These are phyloP conservation scores for Paraphoma chrysanthemicola DNA, from an alignment of 2,329 filamentous ascomycete species.

Conservation along the genomic window DNA sequence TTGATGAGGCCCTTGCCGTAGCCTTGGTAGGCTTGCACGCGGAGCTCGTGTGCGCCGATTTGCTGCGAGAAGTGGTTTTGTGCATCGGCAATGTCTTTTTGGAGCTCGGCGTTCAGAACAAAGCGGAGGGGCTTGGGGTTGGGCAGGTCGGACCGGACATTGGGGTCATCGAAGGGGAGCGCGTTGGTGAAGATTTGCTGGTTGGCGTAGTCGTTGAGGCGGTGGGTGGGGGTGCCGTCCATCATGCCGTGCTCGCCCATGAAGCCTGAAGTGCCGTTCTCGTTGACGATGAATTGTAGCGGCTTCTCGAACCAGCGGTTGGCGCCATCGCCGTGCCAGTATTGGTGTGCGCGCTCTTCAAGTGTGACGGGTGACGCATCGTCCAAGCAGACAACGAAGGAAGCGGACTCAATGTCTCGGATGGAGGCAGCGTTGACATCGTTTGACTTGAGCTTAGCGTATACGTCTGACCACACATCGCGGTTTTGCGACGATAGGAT, in stretches of 20 bases:
- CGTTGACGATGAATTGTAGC: slow-evolving; percentile 95
- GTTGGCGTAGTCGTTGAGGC: slow-evolving; percentile 94
- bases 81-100: slow-evolving; percentile 80
- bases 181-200: slow-evolving; percentile 93
- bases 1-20: slow-evolving; percentile 99
- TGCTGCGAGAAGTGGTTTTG: slow-evolving; percentile 78
- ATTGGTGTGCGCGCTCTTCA: slow-evolving; percentile 92
- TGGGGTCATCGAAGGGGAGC: slow-evolving; percentile 82
- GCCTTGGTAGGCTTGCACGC: slow-evolving; percentile 93
- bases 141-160: slow-evolving; percentile 80
- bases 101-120: slow-evolving; percentile 74
- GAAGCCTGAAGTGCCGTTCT: slow-evolving; percentile 97
- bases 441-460: slow-evolving; percentile 70
- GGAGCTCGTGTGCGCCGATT: slow-evolving; percentile 87
- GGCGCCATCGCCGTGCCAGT: slow-evolving; percentile 96
- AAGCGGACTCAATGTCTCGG: slow-evolving; percentile 82
- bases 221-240: slow-evolving; percentile 97
- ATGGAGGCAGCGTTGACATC: slow-evolving; percentile 79
- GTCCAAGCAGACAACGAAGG: slow-evolving; percentile 92
- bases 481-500: slow-evolving; percentile 90
- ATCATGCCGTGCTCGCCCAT: slow-evolving; percentile 99
- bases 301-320: slow-evolving; percentile 99
- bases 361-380: slow-evolving; percentile 90
- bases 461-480: slow-evolving; percentile 84
- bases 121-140: slow-evolving; percentile 82